These are phyloP conservation scores for Penicillium macrosclerotiorum DNA, from an alignment of 495 filamentous ascomycete species.

Conservation along the genomic window DNA sequence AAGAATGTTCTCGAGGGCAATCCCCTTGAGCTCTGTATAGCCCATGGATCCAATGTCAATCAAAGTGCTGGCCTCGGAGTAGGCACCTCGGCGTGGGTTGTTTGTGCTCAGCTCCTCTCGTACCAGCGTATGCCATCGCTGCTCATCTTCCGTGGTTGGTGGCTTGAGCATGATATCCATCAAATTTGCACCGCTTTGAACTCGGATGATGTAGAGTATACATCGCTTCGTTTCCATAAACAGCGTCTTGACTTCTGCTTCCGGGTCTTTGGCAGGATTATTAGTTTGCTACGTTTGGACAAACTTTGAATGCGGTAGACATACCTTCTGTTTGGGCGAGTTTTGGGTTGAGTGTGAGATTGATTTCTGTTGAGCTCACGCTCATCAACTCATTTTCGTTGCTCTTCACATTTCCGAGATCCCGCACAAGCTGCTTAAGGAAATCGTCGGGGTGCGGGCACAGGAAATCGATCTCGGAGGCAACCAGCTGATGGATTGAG, in stretches of 20 bases:
- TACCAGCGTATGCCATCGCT: constrained; percentile 79
- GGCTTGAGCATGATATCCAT: constrained; percentile 94
- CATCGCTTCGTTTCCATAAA: constrained; percentile 99
- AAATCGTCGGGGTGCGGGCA: constrained; percentile 82
- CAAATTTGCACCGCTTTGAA: constrained; percentile 87
- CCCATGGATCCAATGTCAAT: constrained; percentile 86
- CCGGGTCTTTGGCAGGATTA: constrained; percentile 59
- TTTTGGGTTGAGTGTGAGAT: constrained; percentile 85
- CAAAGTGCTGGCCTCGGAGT: constrained; percentile 83
- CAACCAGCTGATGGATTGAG: constrained; percentile 86
- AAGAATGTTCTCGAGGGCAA: constrained; percentile 91
- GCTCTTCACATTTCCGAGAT: constrained; percentile 90
- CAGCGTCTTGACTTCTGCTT: constrained; percentile 83
- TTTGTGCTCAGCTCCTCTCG: constrained; percentile 74
- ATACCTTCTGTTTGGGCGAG: constrained; percentile 79
- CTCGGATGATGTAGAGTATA: constrained; percentile 94
- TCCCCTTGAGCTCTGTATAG: constrained; percentile 90
- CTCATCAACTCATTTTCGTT: constrained; percentile 91
- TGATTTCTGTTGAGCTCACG: constrained; percentile 86
- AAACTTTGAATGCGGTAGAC: not conserved
- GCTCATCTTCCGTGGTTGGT: constrained; percentile 81
- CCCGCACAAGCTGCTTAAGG: constrained; percentile 85
- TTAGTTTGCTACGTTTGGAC: constrained; percentile 3
- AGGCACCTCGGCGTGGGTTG: constrained; percentile 73
- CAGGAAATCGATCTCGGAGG: constrained; percentile 70